Conservation (phyloP, 257 asterid species). For the Solanum phureja region DNA sequence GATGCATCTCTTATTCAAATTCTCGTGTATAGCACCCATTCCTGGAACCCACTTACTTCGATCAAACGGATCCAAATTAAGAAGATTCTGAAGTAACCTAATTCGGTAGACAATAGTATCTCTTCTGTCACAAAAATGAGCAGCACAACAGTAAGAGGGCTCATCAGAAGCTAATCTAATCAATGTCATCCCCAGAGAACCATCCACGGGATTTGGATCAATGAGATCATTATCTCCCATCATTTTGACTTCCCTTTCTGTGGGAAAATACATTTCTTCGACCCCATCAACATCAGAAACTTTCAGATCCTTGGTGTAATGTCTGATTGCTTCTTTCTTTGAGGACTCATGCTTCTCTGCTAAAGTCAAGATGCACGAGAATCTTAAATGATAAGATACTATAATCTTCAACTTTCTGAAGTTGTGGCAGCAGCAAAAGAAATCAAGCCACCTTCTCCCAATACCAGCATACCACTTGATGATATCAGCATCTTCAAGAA, state of each 20-base stretch:
- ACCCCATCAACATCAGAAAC: slow-evolving; percentile 23
- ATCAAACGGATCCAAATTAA: slow-evolving; percentile 13
- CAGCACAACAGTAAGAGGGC: slow-evolving; percentile 42
- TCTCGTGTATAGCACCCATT: slow-evolving; percentile 49
- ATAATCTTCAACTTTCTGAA: slow-evolving; percentile 54
- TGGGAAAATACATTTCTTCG: slow-evolving; percentile 48
- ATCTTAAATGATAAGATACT: slow-evolving; percentile 70
- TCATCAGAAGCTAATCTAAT: slow-evolving; percentile 64
- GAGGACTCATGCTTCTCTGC: slow-evolving; percentile 91
- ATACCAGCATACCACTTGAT: slow-evolving; percentile 90
- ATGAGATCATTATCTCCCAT: slow-evolving; percentile 65
- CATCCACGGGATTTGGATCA: slow-evolving; percentile 76
- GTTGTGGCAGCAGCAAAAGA: slow-evolving; percentile 78
- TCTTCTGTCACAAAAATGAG: slow-evolving; percentile 53
- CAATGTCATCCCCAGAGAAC: slow-evolving; percentile 46
- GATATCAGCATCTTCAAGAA: slow-evolving; percentile 73
- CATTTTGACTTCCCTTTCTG: slow-evolving; percentile 70
- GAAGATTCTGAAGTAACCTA: slow-evolving; percentile 36
- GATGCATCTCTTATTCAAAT: slow-evolving; percentile 56
- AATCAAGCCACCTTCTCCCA: slow-evolving; percentile 87
- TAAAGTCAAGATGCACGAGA: slow-evolving; percentile 74
- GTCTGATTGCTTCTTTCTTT: slow-evolving; percentile 57
- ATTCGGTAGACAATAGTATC: slow-evolving; percentile 57
- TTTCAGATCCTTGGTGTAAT: slow-evolving; percentile 74
- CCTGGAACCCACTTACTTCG: slow-evolving; percentile 26